A percentile compares a stretch with the other conserved stretches of the same genome.
Conservation (phyloP, 2,329 filamentous ascomycete genomes). For the Hypoxylon sp. region DNA sequence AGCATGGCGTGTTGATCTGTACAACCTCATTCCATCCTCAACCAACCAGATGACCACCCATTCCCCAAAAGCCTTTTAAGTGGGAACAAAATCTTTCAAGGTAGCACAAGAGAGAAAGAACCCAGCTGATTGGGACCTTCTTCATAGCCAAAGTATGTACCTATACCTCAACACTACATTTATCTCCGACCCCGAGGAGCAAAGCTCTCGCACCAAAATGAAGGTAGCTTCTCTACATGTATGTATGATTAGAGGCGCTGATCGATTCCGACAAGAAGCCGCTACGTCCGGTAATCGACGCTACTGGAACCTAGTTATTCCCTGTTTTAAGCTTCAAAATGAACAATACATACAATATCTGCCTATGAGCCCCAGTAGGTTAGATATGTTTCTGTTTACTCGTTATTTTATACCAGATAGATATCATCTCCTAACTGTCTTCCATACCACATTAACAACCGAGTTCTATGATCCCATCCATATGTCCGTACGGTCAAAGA, state of each 20-base stretch:
- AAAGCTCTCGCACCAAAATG: slow-evolving; percentile 9
- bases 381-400: not conserved
- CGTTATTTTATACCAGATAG: not conserved
- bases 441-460: not conserved
- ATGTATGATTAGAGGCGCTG: slow-evolving; percentile 12
- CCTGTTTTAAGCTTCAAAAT: not conserved
- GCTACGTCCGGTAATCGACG: slow-evolving; percentile 38
- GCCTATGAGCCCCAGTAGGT: not conserved
- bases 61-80: not conserved
- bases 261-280: slow-evolving; percentile 30
- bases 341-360: not conserved
- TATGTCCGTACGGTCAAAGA: not conserved
- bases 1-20: not conserved
- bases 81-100: not conserved
- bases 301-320: slow-evolving; percentile 16
- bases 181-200: not conserved
- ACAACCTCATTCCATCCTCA: slow-evolving; percentile 11
- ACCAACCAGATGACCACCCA: slow-evolving; percentile 16
- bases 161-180: not conserved
- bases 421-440: not conserved
- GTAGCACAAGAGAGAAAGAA: slow-evolving; percentile 15
- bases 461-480: not conserved
- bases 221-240: slow-evolving; percentile 14
- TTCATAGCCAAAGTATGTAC: slow-evolving; percentile 3
- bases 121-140: slow-evolving; percentile 6